phyloP scores from a whole-genome alignment of 2,329 filamentous ascomycete species.

The Cladophialophora immunda region DNA sequence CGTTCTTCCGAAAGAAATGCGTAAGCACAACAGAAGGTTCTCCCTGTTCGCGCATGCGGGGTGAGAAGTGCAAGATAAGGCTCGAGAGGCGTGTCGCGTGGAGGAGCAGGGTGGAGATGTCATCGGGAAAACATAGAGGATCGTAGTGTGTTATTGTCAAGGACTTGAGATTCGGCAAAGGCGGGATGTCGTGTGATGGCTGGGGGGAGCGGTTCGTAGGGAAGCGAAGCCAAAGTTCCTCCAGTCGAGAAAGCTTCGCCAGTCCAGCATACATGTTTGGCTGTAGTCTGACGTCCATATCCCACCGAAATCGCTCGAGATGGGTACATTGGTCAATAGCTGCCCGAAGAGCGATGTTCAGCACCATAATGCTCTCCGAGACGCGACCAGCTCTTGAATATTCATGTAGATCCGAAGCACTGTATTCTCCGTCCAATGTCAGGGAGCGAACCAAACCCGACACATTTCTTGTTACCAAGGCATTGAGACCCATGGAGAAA shows the following conservation, averaged over 20 bases:
- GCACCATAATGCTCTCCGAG: slow-evolving; percentile 70
- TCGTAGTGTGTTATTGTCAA: slow-evolving; percentile 68
- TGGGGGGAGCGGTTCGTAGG: slow-evolving; percentile 65
- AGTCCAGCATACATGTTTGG: slow-evolving; percentile 67
- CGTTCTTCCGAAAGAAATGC: slow-evolving; percentile 65
- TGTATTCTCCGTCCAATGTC: slow-evolving; percentile 63
- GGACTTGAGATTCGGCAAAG: slow-evolving; percentile 63
- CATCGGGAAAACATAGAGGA: slow-evolving; percentile 70
- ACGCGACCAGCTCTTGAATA: slow-evolving; percentile 65
- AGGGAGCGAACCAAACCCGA: slow-evolving; percentile 63
- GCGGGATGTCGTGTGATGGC: slow-evolving; percentile 64
- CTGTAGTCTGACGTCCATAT: slow-evolving; percentile 68
- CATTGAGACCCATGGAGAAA: slow-evolving; percentile 70
- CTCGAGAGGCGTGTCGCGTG: slow-evolving; percentile 64
- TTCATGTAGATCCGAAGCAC: slow-evolving; percentile 63
- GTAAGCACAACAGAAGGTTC: slow-evolving; percentile 65
- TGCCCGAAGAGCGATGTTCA: slow-evolving; percentile 67
- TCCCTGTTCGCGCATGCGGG: slow-evolving; percentile 66
- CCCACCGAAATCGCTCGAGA: slow-evolving; percentile 66
- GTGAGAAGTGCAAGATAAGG: slow-evolving; percentile 67
- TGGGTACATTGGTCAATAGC: slow-evolving; percentile 67
- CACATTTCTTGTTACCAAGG: slow-evolving; percentile 65
- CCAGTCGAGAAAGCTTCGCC: slow-evolving; percentile 58
- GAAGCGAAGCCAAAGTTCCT: slow-evolving; percentile 64
- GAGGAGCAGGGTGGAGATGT: slow-evolving; percentile 64